phyloP scores from a whole-genome alignment of 2,329 filamentous ascomycete species.

The Trichoderma afroharzianum region DNA sequence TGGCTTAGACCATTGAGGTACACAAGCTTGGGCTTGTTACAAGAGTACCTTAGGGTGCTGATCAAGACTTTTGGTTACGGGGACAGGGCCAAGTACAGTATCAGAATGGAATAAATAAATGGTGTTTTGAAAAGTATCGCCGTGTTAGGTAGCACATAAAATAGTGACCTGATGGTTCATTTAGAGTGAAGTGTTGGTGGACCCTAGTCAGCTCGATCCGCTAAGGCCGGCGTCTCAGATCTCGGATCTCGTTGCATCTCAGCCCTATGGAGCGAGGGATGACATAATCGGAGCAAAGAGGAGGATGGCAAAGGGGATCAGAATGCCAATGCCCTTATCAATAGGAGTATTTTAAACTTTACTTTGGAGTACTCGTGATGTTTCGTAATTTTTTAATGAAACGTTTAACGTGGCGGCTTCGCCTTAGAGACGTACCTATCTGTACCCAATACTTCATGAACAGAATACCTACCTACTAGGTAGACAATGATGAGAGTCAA shows the following conservation, averaged over 20 bases:
- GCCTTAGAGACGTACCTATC: too few species aligned
- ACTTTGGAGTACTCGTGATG: neutral
- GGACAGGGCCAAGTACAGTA: neutral
- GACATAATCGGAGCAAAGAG: neutral
- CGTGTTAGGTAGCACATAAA: neutral
- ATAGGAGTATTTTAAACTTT: too few species aligned
- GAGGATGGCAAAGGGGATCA: neutral
- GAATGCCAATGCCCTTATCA: neutral
- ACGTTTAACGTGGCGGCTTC: neutral
- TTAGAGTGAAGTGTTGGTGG: neutral
- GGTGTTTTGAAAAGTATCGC: neutral
- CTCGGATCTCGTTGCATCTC: neutral
- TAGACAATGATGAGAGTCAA: too few species aligned
- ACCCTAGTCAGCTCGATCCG: neutral
- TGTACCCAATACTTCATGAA: too few species aligned
- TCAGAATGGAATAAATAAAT: neutral
- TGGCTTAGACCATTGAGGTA: neutral
- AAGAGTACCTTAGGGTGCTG: neutral
- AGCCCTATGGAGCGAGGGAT: neutral
- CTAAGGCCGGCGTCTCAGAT: neutral
- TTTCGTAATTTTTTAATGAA: neutral
- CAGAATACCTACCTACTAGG: too few species aligned
- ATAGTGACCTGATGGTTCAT: neutral
- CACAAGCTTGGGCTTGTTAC: neutral
- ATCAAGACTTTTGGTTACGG: neutral